Percentiles rank a stretch among this genome's conserved stretches.
phyloP scores from a whole-genome alignment of 768 basidiomycete genomes.

The Termitomyces sp. region DNA sequence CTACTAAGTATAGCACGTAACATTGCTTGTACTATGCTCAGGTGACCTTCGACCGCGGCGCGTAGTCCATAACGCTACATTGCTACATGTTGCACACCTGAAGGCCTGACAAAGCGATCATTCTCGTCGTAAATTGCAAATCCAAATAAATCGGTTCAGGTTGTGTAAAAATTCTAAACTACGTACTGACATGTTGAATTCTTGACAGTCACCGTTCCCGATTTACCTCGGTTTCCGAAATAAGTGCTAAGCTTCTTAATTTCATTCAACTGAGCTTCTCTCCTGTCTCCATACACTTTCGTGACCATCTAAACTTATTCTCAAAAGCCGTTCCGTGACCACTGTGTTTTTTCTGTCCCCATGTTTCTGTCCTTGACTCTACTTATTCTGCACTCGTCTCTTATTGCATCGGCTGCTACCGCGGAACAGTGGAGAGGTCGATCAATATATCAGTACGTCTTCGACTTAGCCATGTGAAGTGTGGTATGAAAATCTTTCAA shows the following conservation, averaged over 20 bases:
- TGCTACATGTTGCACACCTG: no score
- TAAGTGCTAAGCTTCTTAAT: background rate
- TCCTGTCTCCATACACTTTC: background rate
- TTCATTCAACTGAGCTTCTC: background rate
- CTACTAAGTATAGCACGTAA: background rate
- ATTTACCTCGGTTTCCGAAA: background rate
- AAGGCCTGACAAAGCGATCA: background rate
- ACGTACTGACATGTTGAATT: background rate
- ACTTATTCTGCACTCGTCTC: slow-evolving; percentile 15
- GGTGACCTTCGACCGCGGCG: background rate
- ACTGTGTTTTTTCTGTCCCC: slow-evolving; percentile 13
- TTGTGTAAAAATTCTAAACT: background rate
- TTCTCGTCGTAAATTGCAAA: background rate
- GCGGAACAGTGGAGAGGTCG: slow-evolving; percentile 72
- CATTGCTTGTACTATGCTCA: background rate
- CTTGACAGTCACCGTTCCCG: background rate
- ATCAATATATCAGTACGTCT: slow-evolving; percentile 72
- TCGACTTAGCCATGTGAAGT: background rate
- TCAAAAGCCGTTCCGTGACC: background rate
- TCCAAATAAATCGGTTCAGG: background rate
- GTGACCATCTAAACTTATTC: background rate
- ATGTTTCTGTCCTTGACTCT: slow-evolving; percentile 22
- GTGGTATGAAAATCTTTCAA: background rate
- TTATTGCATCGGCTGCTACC: slow-evolving; percentile 46
- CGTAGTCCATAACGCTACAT: no score